Conservation (phyloP, 176 grass and related monocot genomes). For the Carex littledalei region DNA sequence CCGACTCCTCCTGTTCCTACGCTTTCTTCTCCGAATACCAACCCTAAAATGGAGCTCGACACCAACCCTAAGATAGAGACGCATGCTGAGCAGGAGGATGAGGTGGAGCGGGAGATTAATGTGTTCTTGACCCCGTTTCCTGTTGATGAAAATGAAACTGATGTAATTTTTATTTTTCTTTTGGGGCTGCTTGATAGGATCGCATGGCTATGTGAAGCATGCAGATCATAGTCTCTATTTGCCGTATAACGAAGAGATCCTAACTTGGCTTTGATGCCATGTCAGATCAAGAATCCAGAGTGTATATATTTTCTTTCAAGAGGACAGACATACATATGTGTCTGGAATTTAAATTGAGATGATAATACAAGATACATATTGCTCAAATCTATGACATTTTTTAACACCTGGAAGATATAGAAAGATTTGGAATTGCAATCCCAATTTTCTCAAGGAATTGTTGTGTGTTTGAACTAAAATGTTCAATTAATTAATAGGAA, state of each 20-base stretch:
- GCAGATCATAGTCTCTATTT: background rate
- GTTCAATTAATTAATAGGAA: background rate
- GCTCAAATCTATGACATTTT: background rate
- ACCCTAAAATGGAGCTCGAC: background rate
- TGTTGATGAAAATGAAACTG: constrained; percentile 45
- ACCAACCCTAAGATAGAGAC: background rate
- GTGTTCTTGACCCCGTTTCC: constrained; percentile 55
- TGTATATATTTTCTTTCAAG: background rate
- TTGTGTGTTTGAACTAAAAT: background rate
- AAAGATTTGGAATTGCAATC: background rate
- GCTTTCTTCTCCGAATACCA: background rate
- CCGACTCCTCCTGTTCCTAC: background rate
- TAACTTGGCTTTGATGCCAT: background rate
- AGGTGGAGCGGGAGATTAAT: constrained; percentile 75
- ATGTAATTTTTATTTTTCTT: constrained; percentile 24
- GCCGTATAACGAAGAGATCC: background rate
- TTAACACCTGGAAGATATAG: background rate
- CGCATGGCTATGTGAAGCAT: background rate
- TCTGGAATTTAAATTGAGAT: background rate
- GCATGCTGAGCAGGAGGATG: constrained; percentile 32
- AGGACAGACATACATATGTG: background rate
- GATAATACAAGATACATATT: background rate
- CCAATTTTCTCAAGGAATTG: background rate
- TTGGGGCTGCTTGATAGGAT: background rate
- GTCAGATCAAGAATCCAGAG: background rate